Percentiles rank a stretch among this genome's conserved stretches.
These are phyloP conservation scores for Boletus austroedulis DNA, from an alignment of 1,284 basidiomycete genomes.

Conservation along the genomic window DNA sequence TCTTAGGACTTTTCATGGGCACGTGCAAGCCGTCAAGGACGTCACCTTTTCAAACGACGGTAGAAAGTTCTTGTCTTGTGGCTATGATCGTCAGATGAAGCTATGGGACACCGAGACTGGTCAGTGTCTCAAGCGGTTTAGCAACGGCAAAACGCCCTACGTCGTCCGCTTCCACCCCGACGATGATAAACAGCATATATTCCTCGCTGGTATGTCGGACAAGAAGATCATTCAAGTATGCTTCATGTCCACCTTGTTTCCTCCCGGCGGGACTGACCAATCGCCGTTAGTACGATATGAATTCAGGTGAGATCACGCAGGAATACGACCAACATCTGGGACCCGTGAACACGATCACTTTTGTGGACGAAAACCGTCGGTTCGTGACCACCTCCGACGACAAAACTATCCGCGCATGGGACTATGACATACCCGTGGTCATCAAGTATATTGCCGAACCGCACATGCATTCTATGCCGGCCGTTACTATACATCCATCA, in stretches of 20 bases:
- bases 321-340: slow-evolving; percentile 99
- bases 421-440: slow-evolving; percentile 96
- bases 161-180: slow-evolving; percentile 95
- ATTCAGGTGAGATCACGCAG: slow-evolving; percentile 90
- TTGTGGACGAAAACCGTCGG: slow-evolving; percentile 93
- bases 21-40: slow-evolving; percentile 95
- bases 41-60: slow-evolving; percentile 94
- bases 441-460: slow-evolving; percentile 99
- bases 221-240: slow-evolving; percentile 96
- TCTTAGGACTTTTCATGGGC: slow-evolving; percentile 95
- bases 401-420: slow-evolving; percentile 99
- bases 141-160: slow-evolving; percentile 95
- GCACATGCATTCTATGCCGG: slow-evolving; percentile 99
- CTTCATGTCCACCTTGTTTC: slow-evolving; percentile 5
- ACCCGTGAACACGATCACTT: slow-evolving; percentile 97
- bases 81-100: slow-evolving; percentile 96
- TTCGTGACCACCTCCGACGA: slow-evolving; percentile 99
- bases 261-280: slow-evolving; percentile 6
- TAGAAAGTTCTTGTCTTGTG: slow-evolving; percentile 85
- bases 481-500: slow-evolving; percentile 91
- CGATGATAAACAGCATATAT: slow-evolving; percentile 92
- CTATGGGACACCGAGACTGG: slow-evolving; percentile 99
- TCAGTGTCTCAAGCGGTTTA: slow-evolving; percentile 92
- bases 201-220: slow-evolving; percentile 98
- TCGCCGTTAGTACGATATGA: slow-evolving; percentile 80